These are phyloP conservation scores for Leptomonas pyrrhocoris DNA, from an alignment of 208 protist species.

Conservation along the genomic window DNA sequence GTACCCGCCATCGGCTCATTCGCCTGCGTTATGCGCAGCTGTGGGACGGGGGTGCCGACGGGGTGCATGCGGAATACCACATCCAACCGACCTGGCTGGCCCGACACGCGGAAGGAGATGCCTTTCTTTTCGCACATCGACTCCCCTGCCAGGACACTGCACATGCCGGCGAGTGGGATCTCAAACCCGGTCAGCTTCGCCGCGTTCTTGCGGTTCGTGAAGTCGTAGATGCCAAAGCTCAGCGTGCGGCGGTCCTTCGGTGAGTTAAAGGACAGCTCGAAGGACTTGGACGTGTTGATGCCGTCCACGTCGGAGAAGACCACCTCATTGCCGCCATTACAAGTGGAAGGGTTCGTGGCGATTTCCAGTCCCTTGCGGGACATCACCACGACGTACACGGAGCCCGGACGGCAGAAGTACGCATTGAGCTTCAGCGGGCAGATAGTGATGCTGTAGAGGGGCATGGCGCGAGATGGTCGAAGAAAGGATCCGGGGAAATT, in stretches of 20 bases:
- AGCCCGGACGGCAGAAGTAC: constrained; percentile 71
- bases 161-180: constrained; percentile 86
- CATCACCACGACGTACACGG: constrained; percentile 73
- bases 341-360: constrained; percentile 64
- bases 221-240: constrained; percentile 83
- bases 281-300: constrained; percentile 47
- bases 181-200: constrained; percentile 87
- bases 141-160: constrained; percentile 84
- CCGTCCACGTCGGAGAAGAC: constrained; percentile 64
- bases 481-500: too few relatives aligned
- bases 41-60: constrained; percentile 59
- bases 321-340: constrained; percentile 65
- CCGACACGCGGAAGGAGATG: constrained; percentile 81
- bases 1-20: constrained; percentile 9
- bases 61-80: constrained; percentile 90
- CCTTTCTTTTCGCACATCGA: constrained; percentile 88
- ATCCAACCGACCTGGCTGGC: constrained; percentile 73
- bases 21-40: constrained; percentile 31
- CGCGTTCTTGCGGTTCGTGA: constrained; percentile 77
- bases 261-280: constrained; percentile 79
- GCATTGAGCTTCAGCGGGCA: constrained; percentile 75
- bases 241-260: constrained; percentile 81
- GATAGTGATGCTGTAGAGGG: constrained; percentile 78
- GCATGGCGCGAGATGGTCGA: constrained; percentile 38
- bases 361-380: constrained; percentile 77